These are phyloP conservation scores for Fusarium succisae DNA, from an alignment of 2,329 filamentous ascomycete species.

Conservation along the genomic window DNA sequence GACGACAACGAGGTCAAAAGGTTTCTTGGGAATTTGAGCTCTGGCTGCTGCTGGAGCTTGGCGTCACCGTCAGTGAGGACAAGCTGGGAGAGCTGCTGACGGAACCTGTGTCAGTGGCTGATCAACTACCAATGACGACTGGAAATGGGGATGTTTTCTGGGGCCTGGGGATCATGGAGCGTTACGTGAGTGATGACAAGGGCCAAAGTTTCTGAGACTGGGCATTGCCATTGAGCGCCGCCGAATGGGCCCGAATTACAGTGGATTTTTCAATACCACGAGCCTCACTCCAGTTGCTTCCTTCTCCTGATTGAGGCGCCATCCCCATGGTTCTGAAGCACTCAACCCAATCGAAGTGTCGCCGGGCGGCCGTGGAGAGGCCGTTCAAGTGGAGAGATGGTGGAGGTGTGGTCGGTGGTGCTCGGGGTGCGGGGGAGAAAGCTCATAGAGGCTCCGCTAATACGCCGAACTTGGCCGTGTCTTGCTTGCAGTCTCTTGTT, in stretches of 20 bases:
- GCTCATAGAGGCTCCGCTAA: slow-evolving; percentile 40
- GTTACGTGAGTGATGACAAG: slow-evolving; percentile 23
- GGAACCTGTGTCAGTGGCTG: slow-evolving; percentile 45
- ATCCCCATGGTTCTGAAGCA: slow-evolving; percentile 26
- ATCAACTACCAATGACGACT: slow-evolving; percentile 36
- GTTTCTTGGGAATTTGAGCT: slow-evolving; percentile 39
- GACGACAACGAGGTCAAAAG: slow-evolving; percentile 43
- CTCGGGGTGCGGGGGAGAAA: slow-evolving; percentile 41
- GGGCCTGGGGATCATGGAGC: slow-evolving; percentile 31
- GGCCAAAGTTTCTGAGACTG: slow-evolving; percentile 4
- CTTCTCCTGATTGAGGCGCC: slow-evolving; percentile 27
- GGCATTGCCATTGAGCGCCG: slow-evolving; percentile 16
- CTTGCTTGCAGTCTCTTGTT: slow-evolving; percentile 25
- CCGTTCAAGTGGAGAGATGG: slow-evolving; percentile 34
- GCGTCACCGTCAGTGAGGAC: slow-evolving; percentile 56
- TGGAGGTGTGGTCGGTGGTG: slow-evolving; percentile 31
- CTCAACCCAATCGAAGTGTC: slow-evolving; percentile 28
- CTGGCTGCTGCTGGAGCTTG: slow-evolving; percentile 51
- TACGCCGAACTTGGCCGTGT: slow-evolving; percentile 40
- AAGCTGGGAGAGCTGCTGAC: slow-evolving; percentile 61
- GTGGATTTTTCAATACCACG: slow-evolving; percentile 25
- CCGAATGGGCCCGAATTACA: slow-evolving; percentile 27
- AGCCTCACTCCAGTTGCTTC: slow-evolving; percentile 22
- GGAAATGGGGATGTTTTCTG: slow-evolving; percentile 13
- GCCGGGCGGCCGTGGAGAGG: slow-evolving; percentile 35